Evolutionary conservation across 2,329 filamentous ascomycete genomes (phyloP), one percentile per base, ranked within the genome.

Genomic region (Stachybotrys chlorohalonatus): DNA sequence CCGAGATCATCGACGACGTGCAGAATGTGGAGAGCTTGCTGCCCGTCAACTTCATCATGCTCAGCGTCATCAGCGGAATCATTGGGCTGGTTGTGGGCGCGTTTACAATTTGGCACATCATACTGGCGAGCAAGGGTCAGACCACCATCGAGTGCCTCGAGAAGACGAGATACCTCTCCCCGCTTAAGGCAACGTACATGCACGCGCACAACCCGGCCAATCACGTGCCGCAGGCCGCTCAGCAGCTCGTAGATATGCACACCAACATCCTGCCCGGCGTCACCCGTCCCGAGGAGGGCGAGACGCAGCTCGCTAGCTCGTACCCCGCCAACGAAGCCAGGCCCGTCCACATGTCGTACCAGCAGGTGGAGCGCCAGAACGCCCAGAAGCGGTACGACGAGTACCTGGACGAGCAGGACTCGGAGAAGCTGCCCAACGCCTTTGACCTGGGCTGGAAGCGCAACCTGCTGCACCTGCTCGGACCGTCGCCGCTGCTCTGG

Each of bases 101-200:
- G 0, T 99, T 99, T 66, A 96, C 92, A 1, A 81, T 75, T 1
- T 99, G 94, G 92, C 94, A 99, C 75, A 79, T 97, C 54, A 83
- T 88, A 68, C 79, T 99, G 1, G 89, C 90, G 1, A 74, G 81
- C 53, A 81, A 82, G 31, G 90, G 90, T 4, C 85, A 95, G 71
- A 99, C 94, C 1, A 99, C 94, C 3, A 96, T 99, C 56, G 94
- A 99, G 70, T 95, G 88, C 64, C 75, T 99, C 56, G 94, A 99
- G 71, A 96, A 94, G 76, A 97, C 93, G 2, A 83, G 94, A 54
- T 99, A 99, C 71, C 80, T 96, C 7, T 90, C 88, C 9, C 90
- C 90, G 0, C 69, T 96, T 57, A 82, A 87, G 55, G 81, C 81
- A 51, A 80, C 93, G 66, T 84, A 89, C 65, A 75, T 82, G 58